A percentile compares a stretch with the other conserved stretches of the same genome.
phyloP scores from a whole-genome alignment of 177 flowering plant genomes.

The Vitis hybrid region DNA sequence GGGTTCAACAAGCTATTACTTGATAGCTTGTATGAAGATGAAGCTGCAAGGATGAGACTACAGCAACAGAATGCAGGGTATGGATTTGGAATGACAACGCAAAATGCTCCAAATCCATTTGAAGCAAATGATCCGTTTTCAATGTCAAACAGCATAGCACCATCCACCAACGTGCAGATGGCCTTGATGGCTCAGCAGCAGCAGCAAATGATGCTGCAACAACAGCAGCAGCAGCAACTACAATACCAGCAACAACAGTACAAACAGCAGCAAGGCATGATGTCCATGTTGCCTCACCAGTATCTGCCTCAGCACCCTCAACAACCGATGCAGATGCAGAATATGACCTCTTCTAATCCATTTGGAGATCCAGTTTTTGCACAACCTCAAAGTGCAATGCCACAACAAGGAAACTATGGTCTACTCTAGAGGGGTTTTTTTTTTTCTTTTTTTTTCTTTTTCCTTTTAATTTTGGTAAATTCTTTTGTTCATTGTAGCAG shows the following conservation, averaged over 20 bases:
- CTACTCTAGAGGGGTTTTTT: conserved; percentile 35
- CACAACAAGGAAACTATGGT: conserved; percentile 41
- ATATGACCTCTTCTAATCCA: conserved; percentile 49
- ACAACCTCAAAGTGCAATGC: conserved; percentile 31
- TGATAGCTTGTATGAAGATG: conserved; percentile 92
- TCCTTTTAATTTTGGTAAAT: conserved; percentile 6
- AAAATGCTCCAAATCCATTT: conserved; percentile 32
- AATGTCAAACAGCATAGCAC: conserved; percentile 63
- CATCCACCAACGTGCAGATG: conserved; percentile 81
- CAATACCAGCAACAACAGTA: conserved; percentile 30
- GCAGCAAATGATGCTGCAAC: conserved; percentile 23
- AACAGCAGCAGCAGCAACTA: conserved; percentile 26
- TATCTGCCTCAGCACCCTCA: conserved; percentile 34
- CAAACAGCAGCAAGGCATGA: not conserved
- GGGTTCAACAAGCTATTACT: conserved; percentile 86
- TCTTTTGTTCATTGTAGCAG: conserved; percentile 21
- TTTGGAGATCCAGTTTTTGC: conserved; percentile 68
- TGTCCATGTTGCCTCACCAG: conserved; percentile 16
- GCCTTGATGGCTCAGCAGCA: conserved; percentile 69
- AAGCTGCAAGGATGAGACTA: conserved; percentile 53
- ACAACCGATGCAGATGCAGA: conserved; percentile 34
- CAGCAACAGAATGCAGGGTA: conserved; percentile 66
- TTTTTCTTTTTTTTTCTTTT: not conserved
- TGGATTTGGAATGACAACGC: conserved; percentile 35
- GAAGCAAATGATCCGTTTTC: conserved; percentile 57